Base-by-base conservation (phyloP, 805 yeast species). In the Monosporozyma yasuniensis region DNA sequence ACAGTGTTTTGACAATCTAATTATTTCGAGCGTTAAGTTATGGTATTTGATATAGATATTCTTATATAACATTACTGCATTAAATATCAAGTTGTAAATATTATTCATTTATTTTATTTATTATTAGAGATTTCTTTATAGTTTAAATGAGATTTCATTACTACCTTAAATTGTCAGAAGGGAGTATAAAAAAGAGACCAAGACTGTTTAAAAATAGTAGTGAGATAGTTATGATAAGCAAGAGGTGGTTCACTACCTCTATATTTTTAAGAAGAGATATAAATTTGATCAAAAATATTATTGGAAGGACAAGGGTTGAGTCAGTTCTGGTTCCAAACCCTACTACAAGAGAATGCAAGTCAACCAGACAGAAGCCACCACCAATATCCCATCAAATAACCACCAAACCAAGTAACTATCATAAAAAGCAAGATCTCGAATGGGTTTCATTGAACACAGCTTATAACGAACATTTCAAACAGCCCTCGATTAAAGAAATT, bases 401-500 rank as follows among this genome's bases (percentile, higher is more conserved):
- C n/a, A 2, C 4, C 7, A 12, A 8, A 14, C 35, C 35, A 1
- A 8, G 8, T n/a, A 12, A 14, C n/a, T n/a, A n/a, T n/a, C n/a
- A n/a, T n/a, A n/a, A n/a, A n/a, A n/a, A n/a, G n/a, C n/a, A n/a
- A 39, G 10, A 16, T 45, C 50, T 4, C n/a, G 32, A 12, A 23
- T 58, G 61, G 61, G 42, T 38, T 12, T 9, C 42, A 4, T 43
- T 57, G 9, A 55, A 57, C 42, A 37, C 44, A 19, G 42, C 28
- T 6, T 60, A 50, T 23, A 60, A 61, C 48, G 11, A 22, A 0
- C 50, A 51, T 14, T 61, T 56, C 47, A 39, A 42, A 1, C 41
- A 46, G 4, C 67, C 69, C 1, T 51, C 57, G 0, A 10, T 11
- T 4, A 41, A 21, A 23, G 41, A 41, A 1, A 14, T 65, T 11